Base-by-base conservation (phyloP, 2,329 filamentous ascomycete genomes). In the Neonectria faginata region DNA sequence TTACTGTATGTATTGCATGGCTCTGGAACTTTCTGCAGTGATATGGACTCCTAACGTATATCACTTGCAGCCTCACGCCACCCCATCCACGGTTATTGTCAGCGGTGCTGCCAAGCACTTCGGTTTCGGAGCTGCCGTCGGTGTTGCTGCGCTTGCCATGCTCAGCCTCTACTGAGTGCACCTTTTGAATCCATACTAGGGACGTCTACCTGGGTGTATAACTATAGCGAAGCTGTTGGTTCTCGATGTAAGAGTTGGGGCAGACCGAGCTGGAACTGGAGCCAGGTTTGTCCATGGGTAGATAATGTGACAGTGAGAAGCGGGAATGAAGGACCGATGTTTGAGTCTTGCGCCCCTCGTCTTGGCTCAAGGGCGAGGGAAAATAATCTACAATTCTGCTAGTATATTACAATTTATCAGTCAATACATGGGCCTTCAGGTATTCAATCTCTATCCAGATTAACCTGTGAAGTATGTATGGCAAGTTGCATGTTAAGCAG, bases 81-180 rank as follows among this genome's bases (percentile, higher is more conserved):
- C 20, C 2, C 68, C 68, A 1, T 64, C 68, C 3, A 22, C 14
- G 1, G 60, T 70, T 6, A 22, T 52, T 1, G 57, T 62, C 5
- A 70, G 8, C 42, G 31, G 62, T 1, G 68, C 66, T 6, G 44
- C 57, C 9, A 70, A 68, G 54, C 58, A 70, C 1, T 56, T 59
- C 0, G 29, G 66, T 2, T 48, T 70, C 22, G 18, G 62, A 12
- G 45, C 48, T 16, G 62, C 60, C 2, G 27, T 69, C 9, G 33
- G 16, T 1, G 52, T 42, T 1, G 51, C 27, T 8, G 54, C 39
- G 3, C 6, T 64, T 14, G 50, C 57, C 5, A 61, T 70, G n/a
- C 1, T 9, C 14, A 55, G 47, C 2, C 51, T 70, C 5, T 70
- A 66, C 20, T 70, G 66, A 31, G 10, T 10, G 14, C 29, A 44